Evolutionary conservation across 768 basidiomycete genomes (phyloP), one percentile per base, ranked within the genome.

Genomic region (Tricholoma bakamatsutake): DNA sequence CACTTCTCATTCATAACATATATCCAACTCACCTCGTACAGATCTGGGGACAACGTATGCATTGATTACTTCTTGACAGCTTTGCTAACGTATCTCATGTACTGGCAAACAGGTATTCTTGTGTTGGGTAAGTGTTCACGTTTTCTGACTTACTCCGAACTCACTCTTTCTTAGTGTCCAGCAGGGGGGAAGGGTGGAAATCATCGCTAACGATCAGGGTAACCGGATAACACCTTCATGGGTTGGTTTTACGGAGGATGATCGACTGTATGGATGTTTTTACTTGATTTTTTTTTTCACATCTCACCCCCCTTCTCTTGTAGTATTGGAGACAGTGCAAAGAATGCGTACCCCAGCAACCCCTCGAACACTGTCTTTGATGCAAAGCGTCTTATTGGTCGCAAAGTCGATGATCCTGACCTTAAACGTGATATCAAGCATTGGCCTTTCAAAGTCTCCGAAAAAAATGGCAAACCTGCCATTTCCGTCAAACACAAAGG

Each of bases 301-400:
- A 18, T 35, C n/a, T 37, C 27, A 42, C 53, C 33, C 78, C 72
- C 33, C n/a, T 21, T 3, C 15, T 31, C 10, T 12, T 62, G 9
- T 55, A 81, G 79, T 67, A 90, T 99, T 65, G 96, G 97, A 66
- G 96, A 99, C 71, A 81, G 85, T 57, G 96, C 96, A 43, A 99
- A 99, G 78, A 98, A 99, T 68, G 93, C 93, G 30, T 93, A 85
- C 76, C 86, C 92, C 71, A 79, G 88, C 45, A 93, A 98, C 74
- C 93, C 96, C 17, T 64, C 80, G 62, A 98, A 98, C 75, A 97
- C 94, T 9, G 88, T 97, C 55, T 98, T 97, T 65, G 94, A 97
- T 71, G 94, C 94, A 55, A 98, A 97, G 68, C 92, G 94, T 72
- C 83, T 96, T 61, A 94, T 95, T 66, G 92, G 93, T 64, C 89